phyloP scores from a whole-genome alignment of 2,329 filamentous ascomycete species.

The Teratosphaeria nubilosa region DNA sequence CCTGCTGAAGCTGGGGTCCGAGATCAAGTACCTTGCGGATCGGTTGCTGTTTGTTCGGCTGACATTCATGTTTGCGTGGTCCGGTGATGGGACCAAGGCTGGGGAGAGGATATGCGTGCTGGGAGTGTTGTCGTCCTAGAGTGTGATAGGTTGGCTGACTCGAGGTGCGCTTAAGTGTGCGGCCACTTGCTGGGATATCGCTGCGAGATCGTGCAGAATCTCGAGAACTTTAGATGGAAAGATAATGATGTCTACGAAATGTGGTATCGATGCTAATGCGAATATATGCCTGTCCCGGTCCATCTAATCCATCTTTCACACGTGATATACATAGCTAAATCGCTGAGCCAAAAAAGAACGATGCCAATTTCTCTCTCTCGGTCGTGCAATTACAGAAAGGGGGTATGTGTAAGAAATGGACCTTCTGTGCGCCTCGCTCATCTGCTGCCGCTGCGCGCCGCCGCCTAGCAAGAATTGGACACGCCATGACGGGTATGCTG shows the following conservation, averaged over 20 bases:
- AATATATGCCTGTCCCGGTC: neutral
- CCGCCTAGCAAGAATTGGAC: neutral
- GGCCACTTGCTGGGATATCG: neutral
- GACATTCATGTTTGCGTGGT: slow-evolving; percentile 48
- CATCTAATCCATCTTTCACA: neutral
- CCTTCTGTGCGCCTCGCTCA: neutral
- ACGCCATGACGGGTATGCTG: neutral
- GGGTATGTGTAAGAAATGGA: neutral
- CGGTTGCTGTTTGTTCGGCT: slow-evolving; percentile 43
- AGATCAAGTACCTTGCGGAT: slow-evolving; percentile 42
- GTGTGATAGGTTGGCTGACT: too few species aligned
- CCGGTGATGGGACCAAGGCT: slow-evolving; percentile 22
- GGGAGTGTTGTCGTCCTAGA: slow-evolving; percentile 19
- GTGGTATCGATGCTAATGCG: neutral
- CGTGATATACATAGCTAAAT: neutral
- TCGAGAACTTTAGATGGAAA: neutral
- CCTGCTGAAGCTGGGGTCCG: slow-evolving; percentile 30
- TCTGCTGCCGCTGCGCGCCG: neutral
- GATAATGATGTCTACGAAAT: neutral
- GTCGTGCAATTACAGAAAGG: neutral
- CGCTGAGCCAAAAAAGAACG: neutral
- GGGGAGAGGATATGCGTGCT: slow-evolving; percentile 28
- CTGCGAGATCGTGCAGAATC: neutral
- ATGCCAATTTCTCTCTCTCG: neutral
- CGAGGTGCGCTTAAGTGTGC: neutral